Evolutionary conservation across 768 basidiomycete genomes (phyloP), one percentile per base, ranked within the genome.

Genomic region (Cyclocybe cylindracea): DNA sequence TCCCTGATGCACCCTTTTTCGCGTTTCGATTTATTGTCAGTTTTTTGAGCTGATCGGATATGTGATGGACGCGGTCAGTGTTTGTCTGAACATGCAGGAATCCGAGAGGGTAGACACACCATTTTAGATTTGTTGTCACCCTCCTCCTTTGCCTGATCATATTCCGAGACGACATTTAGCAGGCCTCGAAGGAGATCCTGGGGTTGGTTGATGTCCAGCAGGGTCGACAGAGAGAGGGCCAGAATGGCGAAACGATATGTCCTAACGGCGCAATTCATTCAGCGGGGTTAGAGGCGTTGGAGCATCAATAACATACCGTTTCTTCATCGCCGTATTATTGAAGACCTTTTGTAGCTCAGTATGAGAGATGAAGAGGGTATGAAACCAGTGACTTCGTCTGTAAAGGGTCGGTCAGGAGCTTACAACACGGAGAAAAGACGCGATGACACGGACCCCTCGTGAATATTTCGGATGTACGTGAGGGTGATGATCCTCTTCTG

Each of bases 381-480:
- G 89, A 62, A 91, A 91, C 91, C 91, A 93, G 64, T 91, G 86
- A 56, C 84, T 85, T 48, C 84, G 85, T 47, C 91, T 93, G 56
- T 45, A 46, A 37, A 46, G 29, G 29, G 24, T 29, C 37, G 38
- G 16, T 33, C 39, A 48, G 39, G 50, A 4, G 36, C 18, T n/a
- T 31, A 37, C 38, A 31, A 43, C 32, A 47, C 46, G 24, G 13
- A 38, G 13, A 14, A 36, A 44, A 48, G 24, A 24, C 24, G 24
- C 24, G 29, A 41, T 46, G 16, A 40, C 44, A 78, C 85, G 60
- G 56, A 92, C 89, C 93, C 93, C 69, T 93, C 90, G 57, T 93
- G 88, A 32, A 91, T 86, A 61, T 84, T 90, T 58, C 89, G 80
- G 67, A 94, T 75, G 66, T 94, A 94, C 0, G 89, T 92, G 59